Evolutionary conservation across 805 yeast genomes (phyloP), one percentile per base, ranked within the genome.

Genomic region (Candida ulmi): DNA sequence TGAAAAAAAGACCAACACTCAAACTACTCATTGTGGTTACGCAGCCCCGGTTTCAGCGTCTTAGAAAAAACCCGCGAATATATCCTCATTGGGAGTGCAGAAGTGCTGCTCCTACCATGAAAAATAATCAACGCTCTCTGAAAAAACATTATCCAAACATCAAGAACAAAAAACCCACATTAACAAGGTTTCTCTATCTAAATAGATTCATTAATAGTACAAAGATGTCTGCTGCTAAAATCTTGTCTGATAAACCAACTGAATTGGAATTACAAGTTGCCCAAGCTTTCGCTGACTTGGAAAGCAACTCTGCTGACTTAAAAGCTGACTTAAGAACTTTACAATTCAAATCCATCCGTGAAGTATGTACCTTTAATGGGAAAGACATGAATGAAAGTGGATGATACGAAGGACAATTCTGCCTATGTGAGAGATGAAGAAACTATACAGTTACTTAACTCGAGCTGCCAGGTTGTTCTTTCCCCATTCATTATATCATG

Each of bases 201-300:
- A 21, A 9, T 21, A 21, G 24, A 21, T 21, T 21, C 24, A 21
- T 21, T n/a, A 21, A 21, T 21, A 21, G 24, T 21, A 21, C 24
- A 37, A 76, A 61, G 55, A 91, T 91, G 98, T 91, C 98, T 76
- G 87, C 90, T 70, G 80, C 86, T 73, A 93, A 93, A 81, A 80
- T 93, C 74, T 83, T 91, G 74, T 81, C 88, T 68, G 81, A 83
- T 69, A 86, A 86, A 66, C 98, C 99, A 78, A 71, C 93, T 69
- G 98, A 93, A 78, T 88, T 93, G 74, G 99, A 93, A 80, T 86
- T 93, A 74, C 95, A 91, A 79, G 95, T 93, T 69, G 97, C 96
- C 66, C 97, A 91, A 79, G 96, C 98, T 66, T 86, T 93, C 70
- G 71, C 82, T 63, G 99, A 93, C 78, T 81, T 93, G 72, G 98